Conservation (phyloP, 768 basidiomycete genomes). For the Coprinopsis marcescibilis region DNA sequence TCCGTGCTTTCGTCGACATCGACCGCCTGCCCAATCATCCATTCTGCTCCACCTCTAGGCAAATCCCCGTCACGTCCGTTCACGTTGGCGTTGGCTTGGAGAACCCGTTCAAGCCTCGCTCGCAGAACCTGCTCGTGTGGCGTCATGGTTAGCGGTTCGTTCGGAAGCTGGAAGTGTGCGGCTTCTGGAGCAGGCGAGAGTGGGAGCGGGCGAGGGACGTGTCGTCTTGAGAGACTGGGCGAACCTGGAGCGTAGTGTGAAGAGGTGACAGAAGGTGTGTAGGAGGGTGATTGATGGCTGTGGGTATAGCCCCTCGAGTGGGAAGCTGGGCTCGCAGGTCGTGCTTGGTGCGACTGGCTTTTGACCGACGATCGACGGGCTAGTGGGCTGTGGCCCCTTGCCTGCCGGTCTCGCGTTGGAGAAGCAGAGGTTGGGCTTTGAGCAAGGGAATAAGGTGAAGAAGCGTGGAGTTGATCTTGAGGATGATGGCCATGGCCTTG, state of each 20-base stretch:
- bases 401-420: neutral
- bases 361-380: conserved; percentile 8
- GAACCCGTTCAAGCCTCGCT: conserved; percentile 15
- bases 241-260: neutral
- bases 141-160: conserved; percentile 4
- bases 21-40: neutral
- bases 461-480: conserved; percentile 1
- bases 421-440: neutral
- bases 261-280: neutral
- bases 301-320: neutral
- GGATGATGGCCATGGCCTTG: conserved; percentile 1
- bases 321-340: neutral
- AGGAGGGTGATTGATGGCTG: neutral
- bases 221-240: neutral
- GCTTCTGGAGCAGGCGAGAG: conserved; percentile 8
- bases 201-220: conserved; percentile 9
- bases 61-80: neutral
- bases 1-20: neutral
- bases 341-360: neutral
- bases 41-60: neutral
- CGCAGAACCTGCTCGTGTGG: conserved; percentile 15
- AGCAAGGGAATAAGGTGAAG: neutral
- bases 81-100: conserved; percentile 5
- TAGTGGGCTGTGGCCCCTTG: neutral
- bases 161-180: conserved; percentile 1